These are phyloP conservation scores for Neofusicoccum umdonicola DNA, from an alignment of 2,329 filamentous ascomycete genomes.

Conservation along the genomic window DNA sequence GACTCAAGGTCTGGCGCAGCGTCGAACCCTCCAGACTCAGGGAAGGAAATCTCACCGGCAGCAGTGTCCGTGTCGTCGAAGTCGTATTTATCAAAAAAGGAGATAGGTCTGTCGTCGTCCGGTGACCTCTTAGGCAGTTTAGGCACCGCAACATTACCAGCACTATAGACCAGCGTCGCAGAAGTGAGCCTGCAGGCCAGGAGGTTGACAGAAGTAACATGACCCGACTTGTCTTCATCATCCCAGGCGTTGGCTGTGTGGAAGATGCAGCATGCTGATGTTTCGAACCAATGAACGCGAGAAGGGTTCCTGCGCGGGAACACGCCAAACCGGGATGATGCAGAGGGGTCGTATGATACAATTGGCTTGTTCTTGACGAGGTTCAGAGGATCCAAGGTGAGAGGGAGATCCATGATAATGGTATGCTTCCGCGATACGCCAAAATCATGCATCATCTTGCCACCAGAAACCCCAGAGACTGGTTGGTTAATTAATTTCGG, in stretches of 20 bases:
- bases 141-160: constrained; percentile 61
- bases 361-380: constrained; percentile 55
- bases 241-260: constrained; percentile 74
- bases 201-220: constrained; percentile 56
- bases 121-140: constrained; percentile 24
- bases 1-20: constrained; percentile 26
- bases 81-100: constrained; percentile 47
- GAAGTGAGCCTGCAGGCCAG: constrained; percentile 67
- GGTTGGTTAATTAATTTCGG: constrained; percentile 50
- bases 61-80: constrained; percentile 28
- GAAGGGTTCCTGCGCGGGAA: constrained; percentile 62
- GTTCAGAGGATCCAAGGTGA: constrained; percentile 64
- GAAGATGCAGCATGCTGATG: constrained; percentile 66
- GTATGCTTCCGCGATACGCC: constrained; percentile 63
- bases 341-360: constrained; percentile 58
- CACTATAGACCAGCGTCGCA: constrained; percentile 62
- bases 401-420: constrained; percentile 67
- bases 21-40: constrained; percentile 20
- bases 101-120: constrained; percentile 35
- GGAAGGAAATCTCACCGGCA: neutral
- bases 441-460: constrained; percentile 77
- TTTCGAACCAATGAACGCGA: constrained; percentile 65
- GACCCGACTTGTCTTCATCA: constrained; percentile 33
- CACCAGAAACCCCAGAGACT: constrained; percentile 59
- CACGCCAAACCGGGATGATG: constrained; percentile 62